Evolutionary conservation across 495 filamentous ascomycete genomes (phyloP), one percentile per base, ranked within the genome.

Genomic region (Talaromyces proteolyticus): DNA sequence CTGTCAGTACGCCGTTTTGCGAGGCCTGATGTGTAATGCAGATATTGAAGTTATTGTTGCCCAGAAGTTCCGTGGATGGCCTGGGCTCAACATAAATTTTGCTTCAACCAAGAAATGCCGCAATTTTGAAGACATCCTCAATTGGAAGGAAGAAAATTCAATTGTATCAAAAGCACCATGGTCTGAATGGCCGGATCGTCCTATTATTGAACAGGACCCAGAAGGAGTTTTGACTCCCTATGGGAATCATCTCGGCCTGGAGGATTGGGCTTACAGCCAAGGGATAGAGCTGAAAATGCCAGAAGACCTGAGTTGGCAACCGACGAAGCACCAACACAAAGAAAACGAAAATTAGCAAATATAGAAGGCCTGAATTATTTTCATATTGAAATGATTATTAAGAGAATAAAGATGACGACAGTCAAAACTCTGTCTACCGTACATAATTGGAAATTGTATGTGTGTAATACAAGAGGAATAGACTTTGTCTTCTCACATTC

Each of bases 31-130:
- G 24, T 49, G 46, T 20, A 24, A 49, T 36, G 26, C 46, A 18
- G 38, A 49, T 38, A 17, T 49, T 24, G 38, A 49, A 18, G 38
- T 49, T 11, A 19, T 49, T 4, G 38, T 39, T 11, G 46, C 19
- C 2, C 20, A 38, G 25, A 38, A 39, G 17, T 36, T 49, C 11
- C 10, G 11, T 3, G 46, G 38, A 3, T 36, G 46, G 20, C 46
- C 29, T 38, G 20, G 46, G 3, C 3, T 39, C 6, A 18, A 39
- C 6, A 14, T 39, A 18, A 23, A 49, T 22, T 49, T 38, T 21
- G 26, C 25, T n/a, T 36, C 38, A 5, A 49, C 29, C 20, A 36
- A 39, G 14, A 38, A 19, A 14, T 49, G 46, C 29, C 40, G 40
- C 40, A 42, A 42, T 18, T 42, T 42, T 19, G n/a, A 42, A 4